phyloP scores from a whole-genome alignment of 108 stramenopile species.

The Cyclotella distinguenda region DNA sequence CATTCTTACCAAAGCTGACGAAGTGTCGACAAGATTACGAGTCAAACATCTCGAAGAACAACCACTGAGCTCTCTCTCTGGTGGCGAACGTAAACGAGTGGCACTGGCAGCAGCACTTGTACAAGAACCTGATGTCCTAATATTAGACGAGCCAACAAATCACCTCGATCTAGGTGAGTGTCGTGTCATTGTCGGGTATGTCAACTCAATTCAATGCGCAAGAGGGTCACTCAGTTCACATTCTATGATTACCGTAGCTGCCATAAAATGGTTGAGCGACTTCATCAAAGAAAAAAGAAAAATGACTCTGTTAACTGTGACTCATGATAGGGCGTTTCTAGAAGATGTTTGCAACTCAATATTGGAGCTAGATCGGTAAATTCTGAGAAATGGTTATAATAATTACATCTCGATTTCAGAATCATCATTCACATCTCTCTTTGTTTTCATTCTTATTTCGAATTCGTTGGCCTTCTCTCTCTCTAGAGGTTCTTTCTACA shows the following conservation, averaged over 20 bases:
- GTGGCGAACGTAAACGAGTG: constrained; percentile 83
- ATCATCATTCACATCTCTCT: no score
- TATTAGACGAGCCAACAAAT: constrained; percentile 91
- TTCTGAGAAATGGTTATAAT: no score
- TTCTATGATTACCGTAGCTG: no score
- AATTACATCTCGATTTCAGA: no score
- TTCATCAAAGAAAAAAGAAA: constrained; percentile 71
- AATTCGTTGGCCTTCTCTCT: no score
- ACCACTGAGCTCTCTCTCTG: constrained; percentile 63
- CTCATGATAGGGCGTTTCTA: constrained; percentile 95
- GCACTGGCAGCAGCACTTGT: constrained; percentile 80
- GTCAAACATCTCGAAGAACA: constrained; percentile 67
- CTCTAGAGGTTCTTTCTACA: constrained; percentile 68
- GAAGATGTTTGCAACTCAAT: constrained; percentile 86
- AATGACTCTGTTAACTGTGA: constrained; percentile 91
- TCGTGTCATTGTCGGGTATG: no score
- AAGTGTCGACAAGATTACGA: constrained; percentile 68
- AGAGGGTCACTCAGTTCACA: no score
- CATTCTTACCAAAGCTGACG: constrained; percentile 78
- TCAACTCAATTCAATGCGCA: no score
- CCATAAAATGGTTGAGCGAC: constrained; percentile 93
- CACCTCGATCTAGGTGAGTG: constrained; percentile 93
- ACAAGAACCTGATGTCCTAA: constrained; percentile 78
- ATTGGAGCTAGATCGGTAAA: constrained; percentile 79
- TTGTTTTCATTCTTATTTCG: no score